Base-by-base conservation (phyloP, 139 green algal species). In the Volvox reticuliferus region DNA sequence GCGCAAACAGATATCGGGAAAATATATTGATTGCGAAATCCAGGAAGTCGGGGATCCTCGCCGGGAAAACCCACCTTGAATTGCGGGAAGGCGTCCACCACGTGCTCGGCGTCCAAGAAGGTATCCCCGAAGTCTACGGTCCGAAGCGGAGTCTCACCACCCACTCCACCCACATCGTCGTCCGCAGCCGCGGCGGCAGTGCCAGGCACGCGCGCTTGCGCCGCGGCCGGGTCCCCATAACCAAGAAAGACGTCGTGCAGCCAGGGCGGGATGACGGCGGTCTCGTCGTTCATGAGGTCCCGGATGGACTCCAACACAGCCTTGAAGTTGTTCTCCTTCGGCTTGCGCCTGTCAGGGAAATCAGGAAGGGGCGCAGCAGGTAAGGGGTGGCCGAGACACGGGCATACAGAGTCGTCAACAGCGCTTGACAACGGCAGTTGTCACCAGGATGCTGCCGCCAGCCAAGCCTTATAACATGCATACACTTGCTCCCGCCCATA, bases 281-380 rank as follows among this genome's bases (percentile, higher is more conserved):
- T 77, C 28, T 93, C 92, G 92, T 99, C 96, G 88, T 98, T 98
- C 95, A 99, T 97, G 35, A 99, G 93, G 95, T 99, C 98, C 33
- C 98, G 95, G 79, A 99, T 99, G 89, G 93, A 97, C 93, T 99
- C 97, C 61, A 99, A 95, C 90, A 99, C 97, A 5, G 97, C 95
- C 95, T 99, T 99, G 96, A 99, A 99, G 95, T 99, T 99, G 95
- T 99, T 99, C 93, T 99, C 98, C 95, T 99, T 98, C 50, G 97
- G 90, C 90, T 98, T 98, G 32, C 92, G 92, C 19, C 92, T 94
- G 92, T 55, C 44, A 55, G 44, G 44, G 9, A 55, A 55, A 55
- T 55, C 9, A 55, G 44, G 5, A 55, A 55, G 44, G 44, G 44
- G 44, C n/a, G 19, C 6, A 28, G 65, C 65, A 28, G 65, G 6